Evolutionary conservation across 257 asterid genomes (phyloP).

Genomic region (Henckelia pumila): DNA sequence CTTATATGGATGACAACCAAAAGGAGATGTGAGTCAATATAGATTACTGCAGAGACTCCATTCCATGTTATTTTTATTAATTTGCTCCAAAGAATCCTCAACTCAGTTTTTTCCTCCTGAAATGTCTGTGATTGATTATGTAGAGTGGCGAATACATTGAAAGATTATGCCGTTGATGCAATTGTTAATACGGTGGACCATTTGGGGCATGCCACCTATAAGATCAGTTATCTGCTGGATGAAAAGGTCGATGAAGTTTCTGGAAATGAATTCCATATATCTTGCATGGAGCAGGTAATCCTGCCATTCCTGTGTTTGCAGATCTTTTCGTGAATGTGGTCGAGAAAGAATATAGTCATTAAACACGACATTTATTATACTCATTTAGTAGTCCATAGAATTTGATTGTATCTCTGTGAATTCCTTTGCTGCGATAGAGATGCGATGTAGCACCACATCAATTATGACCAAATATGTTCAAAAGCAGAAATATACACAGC

Average conservation of each 20-base stretch:
- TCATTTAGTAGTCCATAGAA: background rate
- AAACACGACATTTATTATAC: no score
- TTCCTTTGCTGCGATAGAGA: no score
- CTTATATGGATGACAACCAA: slow-evolving; percentile 75
- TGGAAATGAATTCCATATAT: slow-evolving; percentile 75
- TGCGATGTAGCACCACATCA: no score
- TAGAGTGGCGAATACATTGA: slow-evolving; percentile 84
- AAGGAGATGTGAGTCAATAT: slow-evolving; percentile 63
- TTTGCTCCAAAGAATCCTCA: background rate
- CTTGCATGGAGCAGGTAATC: slow-evolving; percentile 83
- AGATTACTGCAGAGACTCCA: slow-evolving; percentile 17
- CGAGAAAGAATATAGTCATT: background rate
- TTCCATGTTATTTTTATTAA: background rate
- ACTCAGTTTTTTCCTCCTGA: background rate
- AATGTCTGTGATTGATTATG: slow-evolving; percentile 27
- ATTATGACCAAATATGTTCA: background rate
- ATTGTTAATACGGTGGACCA: slow-evolving; percentile 94
- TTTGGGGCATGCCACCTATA: slow-evolving; percentile 83
- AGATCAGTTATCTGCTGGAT: slow-evolving; percentile 70
- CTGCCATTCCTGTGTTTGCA: background rate
- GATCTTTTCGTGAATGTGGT: background rate
- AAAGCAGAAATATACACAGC: background rate
- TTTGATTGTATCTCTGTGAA: no score
- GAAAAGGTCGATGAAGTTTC: slow-evolving; percentile 85
- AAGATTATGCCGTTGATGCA: slow-evolving; percentile 89